These are phyloP conservation scores for Herpetospermum pedunculosum DNA, from an alignment of 306 rosid species.

Conservation along the genomic window DNA sequence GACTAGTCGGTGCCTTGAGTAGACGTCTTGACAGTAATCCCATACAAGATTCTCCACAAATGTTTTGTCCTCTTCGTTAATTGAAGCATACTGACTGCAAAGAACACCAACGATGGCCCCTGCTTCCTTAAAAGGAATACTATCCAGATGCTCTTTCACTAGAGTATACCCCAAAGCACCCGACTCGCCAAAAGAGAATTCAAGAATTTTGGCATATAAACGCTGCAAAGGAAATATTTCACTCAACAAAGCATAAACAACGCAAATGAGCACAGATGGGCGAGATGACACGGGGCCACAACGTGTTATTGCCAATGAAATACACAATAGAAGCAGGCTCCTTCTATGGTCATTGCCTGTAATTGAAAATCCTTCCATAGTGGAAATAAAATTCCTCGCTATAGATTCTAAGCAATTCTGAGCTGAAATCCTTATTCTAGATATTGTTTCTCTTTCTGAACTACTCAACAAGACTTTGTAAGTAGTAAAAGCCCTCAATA, in stretches of 20 bases:
- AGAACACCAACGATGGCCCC: constrained; percentile 59
- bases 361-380: constrained; percentile 11
- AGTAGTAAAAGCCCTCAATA: constrained; percentile 39
- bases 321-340: constrained; percentile 51
- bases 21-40: constrained; percentile 55
- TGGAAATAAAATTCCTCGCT: constrained; percentile 32
- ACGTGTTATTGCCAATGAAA: constrained; percentile 54
- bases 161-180: constrained; percentile 26
- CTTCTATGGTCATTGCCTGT: constrained; percentile 14
- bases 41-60: constrained; percentile 63
- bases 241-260: constrained; percentile 51
- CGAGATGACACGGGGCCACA: constrained; percentile 40
- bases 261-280: constrained; percentile 45
- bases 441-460: constrained; percentile 22
- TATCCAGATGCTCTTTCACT: constrained; percentile 48
- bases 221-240: constrained; percentile 65
- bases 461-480: constrained; percentile 17
- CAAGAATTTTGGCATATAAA: constrained; percentile 30
- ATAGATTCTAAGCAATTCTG: constrained; percentile 39
- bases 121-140: constrained; percentile 66
- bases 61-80: constrained; percentile 41
- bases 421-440: constrained; percentile 34
- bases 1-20: constrained; percentile 48
- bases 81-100: constrained; percentile 61
- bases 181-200: constrained; percentile 15